Evolutionary conservation across 2,329 filamentous ascomycete species (phyloP), one percentile per base, ranked within the genome.

Genomic region (Fusarium kyushuense): DNA sequence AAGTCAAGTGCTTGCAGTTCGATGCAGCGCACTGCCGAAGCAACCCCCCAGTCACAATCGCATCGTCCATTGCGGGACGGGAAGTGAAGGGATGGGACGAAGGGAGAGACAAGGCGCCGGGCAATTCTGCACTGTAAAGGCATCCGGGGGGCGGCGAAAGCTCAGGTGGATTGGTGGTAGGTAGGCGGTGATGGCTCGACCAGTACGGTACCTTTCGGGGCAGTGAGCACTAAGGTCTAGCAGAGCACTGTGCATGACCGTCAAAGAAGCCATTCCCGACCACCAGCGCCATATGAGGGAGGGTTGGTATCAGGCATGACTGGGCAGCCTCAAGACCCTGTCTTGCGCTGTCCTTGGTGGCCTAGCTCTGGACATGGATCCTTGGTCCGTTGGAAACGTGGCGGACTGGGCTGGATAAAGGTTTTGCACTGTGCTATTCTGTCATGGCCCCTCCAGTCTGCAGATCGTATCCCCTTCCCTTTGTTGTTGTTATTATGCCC

Each of bases 331-430:
- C 51, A 49, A 71, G 49, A 48, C 58, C 58, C 58, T 65, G 56
- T 36, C 58, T 54, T 43, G 53, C 47, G 58, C 58, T 58, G 46
- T 57, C 47, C 47, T 40, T 48, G 56, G 54, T 63, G 63, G 56
- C 49, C 67, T 63, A 56, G 54, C 48, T 65, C 63, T 70, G 47
- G 57, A 56, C 70, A 69, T 66, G 70, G 30, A 27, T 54, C 30
- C 38, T 35, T 45, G 70, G 56, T 68, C 46, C 27, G 41, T 68
- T 64, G 65, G 69, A 72, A 73, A 73, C 71, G 71, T 73, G 71
- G 71, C 71, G 71, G 63, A 67, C 61, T 67, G 69, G 62, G 61
- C 61, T 61, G 56, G 58, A 36, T 36, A 40, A 68, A 46, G 56
- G 29, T 17, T 27, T 23, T 49, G 42, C 71, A 73, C 71, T 73